These are phyloP conservation scores for Auricularia heimuer DNA, from an alignment of 768 basidiomycete species.

Conservation along the genomic window DNA sequence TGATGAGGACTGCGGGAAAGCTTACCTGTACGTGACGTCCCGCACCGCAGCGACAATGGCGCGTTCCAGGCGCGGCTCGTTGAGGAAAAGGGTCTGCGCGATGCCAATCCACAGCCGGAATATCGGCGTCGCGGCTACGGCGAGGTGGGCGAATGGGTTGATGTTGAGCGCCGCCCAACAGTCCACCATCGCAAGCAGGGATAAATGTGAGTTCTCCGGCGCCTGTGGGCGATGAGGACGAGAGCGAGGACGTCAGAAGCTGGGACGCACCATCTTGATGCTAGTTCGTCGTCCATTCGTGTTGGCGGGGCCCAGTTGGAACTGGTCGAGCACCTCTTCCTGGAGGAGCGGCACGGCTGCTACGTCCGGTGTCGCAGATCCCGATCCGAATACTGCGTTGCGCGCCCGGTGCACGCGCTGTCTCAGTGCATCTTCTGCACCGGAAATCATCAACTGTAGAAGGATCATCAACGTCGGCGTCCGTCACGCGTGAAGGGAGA, in stretches of 20 bases:
- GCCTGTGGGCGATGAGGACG: constrained; percentile 10
- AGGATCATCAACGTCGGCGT: neutral
- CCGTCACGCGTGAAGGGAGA: neutral
- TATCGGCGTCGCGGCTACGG: constrained; percentile 89
- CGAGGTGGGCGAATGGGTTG: constrained; percentile 82
- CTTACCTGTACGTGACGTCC: constrained; percentile 70
- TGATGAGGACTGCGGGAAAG: neutral
- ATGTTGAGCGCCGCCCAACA: constrained; percentile 87
- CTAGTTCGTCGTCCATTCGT: no score
- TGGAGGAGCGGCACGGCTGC: constrained; percentile 48
- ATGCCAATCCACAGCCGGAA: constrained; percentile 97
- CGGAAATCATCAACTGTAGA: constrained; percentile 69
- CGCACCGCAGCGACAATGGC: constrained; percentile 68
- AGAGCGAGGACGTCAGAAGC: neutral
- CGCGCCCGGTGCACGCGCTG: constrained; percentile 65
- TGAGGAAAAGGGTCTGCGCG: constrained; percentile 88
- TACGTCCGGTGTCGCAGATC: constrained; percentile 8
- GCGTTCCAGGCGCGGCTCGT: constrained; percentile 45
- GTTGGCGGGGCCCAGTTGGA: constrained; percentile 58
- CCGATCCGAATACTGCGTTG: constrained; percentile 62
- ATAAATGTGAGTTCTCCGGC: constrained; percentile 80
- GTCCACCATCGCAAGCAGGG: constrained; percentile 95
- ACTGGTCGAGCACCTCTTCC: constrained; percentile 78
- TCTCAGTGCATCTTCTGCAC: constrained; percentile 45
- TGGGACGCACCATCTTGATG: constrained; percentile 12